Base-by-base conservation (phyloP, 2,329 filamentous ascomycete genomes). In the Pseudophaeomoniella oleicola region DNA sequence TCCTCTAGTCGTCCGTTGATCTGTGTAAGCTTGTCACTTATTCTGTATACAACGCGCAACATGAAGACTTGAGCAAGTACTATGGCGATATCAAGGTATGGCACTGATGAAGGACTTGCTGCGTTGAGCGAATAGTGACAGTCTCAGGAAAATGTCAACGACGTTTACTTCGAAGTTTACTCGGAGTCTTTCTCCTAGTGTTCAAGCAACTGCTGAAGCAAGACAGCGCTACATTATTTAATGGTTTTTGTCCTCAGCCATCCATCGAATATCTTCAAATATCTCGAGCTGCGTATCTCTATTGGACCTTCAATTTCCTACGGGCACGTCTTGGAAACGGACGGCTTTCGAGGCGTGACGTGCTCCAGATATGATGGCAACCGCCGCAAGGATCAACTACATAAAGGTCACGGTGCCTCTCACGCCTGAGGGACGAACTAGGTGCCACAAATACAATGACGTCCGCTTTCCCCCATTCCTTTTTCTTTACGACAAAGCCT, bases 1-100 rank as follows among this genome's bases (percentile, higher is more conserved):
- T n/a, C n/a, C n/a, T n/a, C n/a, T n/a, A n/a, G n/a, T n/a, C n/a
- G n/a, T n/a, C n/a, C n/a, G n/a, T n/a, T 19, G 14, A 5, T 16
- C 40, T 64, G 62, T 75, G 70, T 53, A 54, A 56, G 22, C 73
- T 73, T 55, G 66, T 72, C 38, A 64, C 84, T 9, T 81, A 82
- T 47, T 77, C 78, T 1, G 86, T 86, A 63, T 81, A 85, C 62
- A 81, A 85, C 55, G 73, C 75, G 34, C 60, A 66, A 3, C 69
- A 70, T 39, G 64, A 73, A 39, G 81, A 86, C 55, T 84, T 86
- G 67, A 71, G 46, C 77, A 76, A 14, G 67, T 85, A n/a, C n/a
- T n/a, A n/a, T n/a, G n/a, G n/a, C n/a, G n/a, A n/a, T n/a, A n/a
- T n/a, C n/a, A n/a, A n/a, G n/a, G n/a, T n/a, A n/a, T n/a, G n/a